phyloP scores from a whole-genome alignment of 73 alveolate species.

The Paramecium octaurelia region DNA sequence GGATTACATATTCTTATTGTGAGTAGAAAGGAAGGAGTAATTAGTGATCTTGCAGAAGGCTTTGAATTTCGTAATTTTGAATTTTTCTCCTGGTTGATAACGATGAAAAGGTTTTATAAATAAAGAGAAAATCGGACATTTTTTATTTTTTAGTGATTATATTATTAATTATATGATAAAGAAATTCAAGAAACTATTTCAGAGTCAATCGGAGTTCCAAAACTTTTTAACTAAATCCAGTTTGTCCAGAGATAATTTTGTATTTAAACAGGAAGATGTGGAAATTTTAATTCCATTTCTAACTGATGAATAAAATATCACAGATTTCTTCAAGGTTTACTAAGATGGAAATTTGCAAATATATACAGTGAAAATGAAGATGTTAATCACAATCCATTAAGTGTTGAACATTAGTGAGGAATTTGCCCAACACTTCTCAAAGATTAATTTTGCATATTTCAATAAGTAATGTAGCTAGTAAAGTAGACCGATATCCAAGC shows the following conservation, averaged over 20 bases:
- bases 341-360: neutral
- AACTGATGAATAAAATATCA: slow-evolving; percentile 5
- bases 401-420: neutral
- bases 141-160: neutral
- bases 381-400: slow-evolving; percentile 12
- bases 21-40: no score
- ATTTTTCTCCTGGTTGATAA: no score
- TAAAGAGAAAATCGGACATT: neutral
- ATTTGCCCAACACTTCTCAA: neutral
- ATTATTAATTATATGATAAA: neutral
- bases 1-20: no score
- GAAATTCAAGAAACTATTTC: slow-evolving; percentile 27
- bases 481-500: neutral
- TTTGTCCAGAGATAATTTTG: neutral
- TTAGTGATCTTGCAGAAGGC: no score
- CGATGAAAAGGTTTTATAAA: neutral
- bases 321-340: neutral
- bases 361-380: neutral
- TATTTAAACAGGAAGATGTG: neutral
- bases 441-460: neutral
- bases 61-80: no score
- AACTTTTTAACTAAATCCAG: neutral
- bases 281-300: slow-evolving; percentile 20
- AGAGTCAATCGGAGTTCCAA: neutral
- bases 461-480: neutral